Evolutionary conservation across 169 alveolate genomes (phyloP).

Genomic region (Plasmodium relictum): DNA sequence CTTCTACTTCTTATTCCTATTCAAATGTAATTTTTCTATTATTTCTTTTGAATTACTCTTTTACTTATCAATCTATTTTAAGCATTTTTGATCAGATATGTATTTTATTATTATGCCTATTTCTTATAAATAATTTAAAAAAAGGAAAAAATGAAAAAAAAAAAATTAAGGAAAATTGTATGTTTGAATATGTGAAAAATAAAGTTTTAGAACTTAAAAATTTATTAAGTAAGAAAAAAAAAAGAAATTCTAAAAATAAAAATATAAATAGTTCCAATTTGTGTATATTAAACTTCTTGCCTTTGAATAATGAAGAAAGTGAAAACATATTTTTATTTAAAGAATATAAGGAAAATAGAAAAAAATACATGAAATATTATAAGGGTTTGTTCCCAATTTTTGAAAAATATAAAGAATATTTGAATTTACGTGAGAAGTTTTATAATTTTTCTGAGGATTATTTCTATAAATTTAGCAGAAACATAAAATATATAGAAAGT

Average conservation of each 20-base stretch:
- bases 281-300: conserved; percentile 44
- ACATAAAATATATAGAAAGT: conserved; percentile 19
- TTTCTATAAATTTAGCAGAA: conserved; percentile 23
- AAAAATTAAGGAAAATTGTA: neutral
- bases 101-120: conserved; percentile 26
- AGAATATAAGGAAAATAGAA: conserved; percentile 65
- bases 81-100: conserved; percentile 36
- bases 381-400: conserved; percentile 15
- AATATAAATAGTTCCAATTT: conserved; percentile 8
- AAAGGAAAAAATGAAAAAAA: neutral
- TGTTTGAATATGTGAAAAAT: conserved; percentile 18
- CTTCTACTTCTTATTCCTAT: conserved; percentile 17
- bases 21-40: conserved; percentile 41
- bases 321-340: conserved; percentile 46
- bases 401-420: conserved; percentile 17
- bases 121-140: conserved; percentile 33
- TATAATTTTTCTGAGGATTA: conserved; percentile 15
- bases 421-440: conserved; percentile 16
- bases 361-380: conserved; percentile 39
- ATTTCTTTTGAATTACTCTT: conserved; percentile 63
- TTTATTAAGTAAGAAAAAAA: neutral
- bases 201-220: neutral
- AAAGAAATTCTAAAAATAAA: neutral
- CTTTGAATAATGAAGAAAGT: conserved; percentile 39
- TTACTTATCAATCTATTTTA: conserved; percentile 21